Conservation (phyloP, 2,329 filamentous ascomycete species). For the Scedosporium dehoogii region DNA sequence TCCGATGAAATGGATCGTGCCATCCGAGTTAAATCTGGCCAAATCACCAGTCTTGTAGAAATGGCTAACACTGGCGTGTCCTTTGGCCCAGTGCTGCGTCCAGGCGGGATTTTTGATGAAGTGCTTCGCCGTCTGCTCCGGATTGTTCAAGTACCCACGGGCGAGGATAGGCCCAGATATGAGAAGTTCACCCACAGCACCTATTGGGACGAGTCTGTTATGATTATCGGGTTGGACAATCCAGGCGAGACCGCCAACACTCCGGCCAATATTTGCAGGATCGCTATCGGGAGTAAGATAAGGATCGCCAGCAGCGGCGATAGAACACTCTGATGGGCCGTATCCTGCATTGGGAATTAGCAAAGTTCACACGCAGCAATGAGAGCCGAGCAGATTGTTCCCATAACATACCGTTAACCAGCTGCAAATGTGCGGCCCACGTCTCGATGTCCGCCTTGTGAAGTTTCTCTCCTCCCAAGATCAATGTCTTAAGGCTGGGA, state of each 20-base stretch:
- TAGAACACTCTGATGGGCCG: neutral
- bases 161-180: constrained; percentile 11
- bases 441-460: constrained; percentile 35
- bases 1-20: constrained; percentile 33
- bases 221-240: constrained; percentile 10
- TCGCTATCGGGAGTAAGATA: neutral
- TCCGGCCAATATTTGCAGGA: constrained; percentile 4
- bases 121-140: constrained; percentile 22
- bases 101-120: constrained; percentile 48
- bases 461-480: constrained; percentile 42
- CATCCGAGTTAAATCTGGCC: constrained; percentile 28
- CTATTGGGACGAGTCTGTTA: constrained; percentile 10
- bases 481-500: constrained; percentile 34
- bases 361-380: too few relatives aligned
- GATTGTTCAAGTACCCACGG: constrained; percentile 8
- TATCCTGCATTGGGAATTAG: neutral
- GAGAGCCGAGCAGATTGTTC: too few relatives aligned
- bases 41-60: constrained; percentile 40
- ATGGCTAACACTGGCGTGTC: constrained; percentile 7
- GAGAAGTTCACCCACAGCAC: constrained; percentile 11
- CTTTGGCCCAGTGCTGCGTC: constrained; percentile 26
- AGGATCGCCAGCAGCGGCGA: neutral
- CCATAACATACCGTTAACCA: constrained; percentile 28
- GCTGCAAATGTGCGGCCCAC: constrained; percentile 34
- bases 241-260: constrained; percentile 8